Evolutionary conservation across 2,329 filamentous ascomycete species (phyloP).

Genomic region (Lasiodiplodia theobromae): DNA sequence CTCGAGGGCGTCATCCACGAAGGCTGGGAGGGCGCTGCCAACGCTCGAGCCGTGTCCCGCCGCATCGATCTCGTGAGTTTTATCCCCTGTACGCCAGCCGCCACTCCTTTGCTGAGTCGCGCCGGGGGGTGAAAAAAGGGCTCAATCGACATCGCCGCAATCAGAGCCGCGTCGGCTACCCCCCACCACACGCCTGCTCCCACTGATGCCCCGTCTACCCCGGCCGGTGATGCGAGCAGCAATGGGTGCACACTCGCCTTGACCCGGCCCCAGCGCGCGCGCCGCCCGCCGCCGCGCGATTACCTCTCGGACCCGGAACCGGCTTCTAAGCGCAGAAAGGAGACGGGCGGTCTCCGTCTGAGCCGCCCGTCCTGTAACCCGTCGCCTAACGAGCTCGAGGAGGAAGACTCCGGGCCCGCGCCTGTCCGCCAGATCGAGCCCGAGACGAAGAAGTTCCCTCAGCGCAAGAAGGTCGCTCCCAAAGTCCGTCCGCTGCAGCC

Average conservation of each 20-base stretch:
- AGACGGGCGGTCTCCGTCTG: constrained; percentile 19
- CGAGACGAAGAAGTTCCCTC: constrained; percentile 42
- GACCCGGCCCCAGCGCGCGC: constrained; percentile 9
- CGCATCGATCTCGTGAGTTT: constrained; percentile 22
- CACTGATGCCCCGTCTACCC: neutral
- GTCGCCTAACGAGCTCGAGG: neutral
- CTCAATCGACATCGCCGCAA: constrained; percentile 21
- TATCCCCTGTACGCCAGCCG: neutral
- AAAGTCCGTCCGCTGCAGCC: constrained; percentile 54
- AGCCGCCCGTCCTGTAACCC: neutral
- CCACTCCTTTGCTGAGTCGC: neutral
- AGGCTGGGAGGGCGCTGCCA: constrained; percentile 10
- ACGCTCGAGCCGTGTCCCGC: neutral
- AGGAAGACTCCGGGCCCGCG: neutral
- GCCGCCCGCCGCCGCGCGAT: constrained; percentile 10
- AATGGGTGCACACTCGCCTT: neutral
- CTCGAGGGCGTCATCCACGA: constrained; percentile 23
- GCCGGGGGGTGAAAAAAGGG: constrained; percentile 4
- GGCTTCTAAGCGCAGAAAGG: constrained; percentile 23
- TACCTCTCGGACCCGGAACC: constrained; percentile 17
- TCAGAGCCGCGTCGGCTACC: constrained; percentile 14
- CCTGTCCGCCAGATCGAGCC: constrained; percentile 40
- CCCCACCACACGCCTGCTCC: constrained; percentile 10
- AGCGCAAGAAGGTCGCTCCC: constrained; percentile 41
- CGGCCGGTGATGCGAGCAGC: neutral